A percentile compares a stretch with the other conserved stretches of the same genome.
Evolutionary conservation across 2,329 filamentous ascomycete species (phyloP).

Genomic region (Magnaporthales sp.): DNA sequence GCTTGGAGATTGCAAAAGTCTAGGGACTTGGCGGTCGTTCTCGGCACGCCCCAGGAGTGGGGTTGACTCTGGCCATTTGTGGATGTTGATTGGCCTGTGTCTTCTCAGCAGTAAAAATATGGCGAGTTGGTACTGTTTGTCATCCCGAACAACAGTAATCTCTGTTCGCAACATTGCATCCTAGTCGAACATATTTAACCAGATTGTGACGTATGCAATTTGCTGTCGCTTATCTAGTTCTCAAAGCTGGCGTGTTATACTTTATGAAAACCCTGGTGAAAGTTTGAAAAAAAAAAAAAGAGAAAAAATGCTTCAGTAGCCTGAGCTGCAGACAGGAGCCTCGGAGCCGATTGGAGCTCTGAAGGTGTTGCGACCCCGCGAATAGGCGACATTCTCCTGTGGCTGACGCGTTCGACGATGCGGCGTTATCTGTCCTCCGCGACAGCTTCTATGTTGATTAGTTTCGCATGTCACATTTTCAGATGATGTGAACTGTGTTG

Average conservation of each 20-base stretch:
- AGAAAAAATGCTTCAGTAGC: neutral
- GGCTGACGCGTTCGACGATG: slow-evolving; percentile 7
- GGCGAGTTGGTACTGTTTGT: neutral
- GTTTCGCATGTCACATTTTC: neutral
- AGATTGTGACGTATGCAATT: neutral
- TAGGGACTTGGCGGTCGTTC: neutral
- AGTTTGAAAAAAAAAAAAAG: neutral
- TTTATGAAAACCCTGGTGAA: neutral
- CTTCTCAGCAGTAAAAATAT: neutral
- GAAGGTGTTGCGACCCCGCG: neutral
- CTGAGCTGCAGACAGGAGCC: neutral
- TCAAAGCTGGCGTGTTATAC: neutral
- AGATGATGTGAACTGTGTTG: neutral
- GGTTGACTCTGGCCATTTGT: neutral
- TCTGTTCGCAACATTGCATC: neutral
- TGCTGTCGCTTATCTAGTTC: neutral
- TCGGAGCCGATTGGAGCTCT: neutral
- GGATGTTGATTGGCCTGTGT: neutral
- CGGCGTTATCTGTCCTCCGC: slow-evolving; percentile 1
- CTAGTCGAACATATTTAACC: neutral
- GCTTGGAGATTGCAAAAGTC: neutral
- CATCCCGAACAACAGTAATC: neutral
- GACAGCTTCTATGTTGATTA: neutral
- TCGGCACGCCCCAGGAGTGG: slow-evolving; percentile 2
- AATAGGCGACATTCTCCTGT: neutral